These are phyloP conservation scores for Russula sp. DNA, from an alignment of 768 basidiomycete species.

Conservation along the genomic window DNA sequence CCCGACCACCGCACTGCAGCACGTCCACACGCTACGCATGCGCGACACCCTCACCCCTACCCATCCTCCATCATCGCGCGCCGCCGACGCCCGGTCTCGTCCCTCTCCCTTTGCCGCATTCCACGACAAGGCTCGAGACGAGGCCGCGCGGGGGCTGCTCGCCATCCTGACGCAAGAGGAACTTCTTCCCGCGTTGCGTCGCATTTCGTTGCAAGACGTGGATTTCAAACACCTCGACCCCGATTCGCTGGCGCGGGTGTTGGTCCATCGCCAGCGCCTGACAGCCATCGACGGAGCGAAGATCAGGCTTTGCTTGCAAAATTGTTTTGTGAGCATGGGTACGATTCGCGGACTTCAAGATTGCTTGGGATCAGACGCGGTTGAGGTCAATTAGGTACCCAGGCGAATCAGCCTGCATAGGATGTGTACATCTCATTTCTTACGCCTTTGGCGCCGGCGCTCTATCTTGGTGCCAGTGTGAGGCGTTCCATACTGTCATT, in stretches of 20 bases:
- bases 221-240: not conserved
- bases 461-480: not conserved
- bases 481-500: not conserved
- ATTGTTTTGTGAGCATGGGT: not conserved
- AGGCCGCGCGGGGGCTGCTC: conserved; percentile 14
- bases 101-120: not conserved
- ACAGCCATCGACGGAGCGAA: not conserved
- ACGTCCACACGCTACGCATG: conserved; percentile 1
- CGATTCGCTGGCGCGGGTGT: not conserved
- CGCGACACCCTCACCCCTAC: not conserved
- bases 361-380: not conserved
- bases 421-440: not conserved
- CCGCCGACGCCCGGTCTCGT: conserved; percentile 12
- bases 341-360: not conserved
- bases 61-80: not conserved
- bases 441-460: not conserved
- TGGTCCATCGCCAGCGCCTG: not conserved
- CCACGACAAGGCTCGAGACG: conserved; percentile 6
- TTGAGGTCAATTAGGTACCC: not conserved
- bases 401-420: not conserved
- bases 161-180: not conserved
- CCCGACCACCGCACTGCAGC: not conserved
- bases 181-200: not conserved
- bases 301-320: not conserved
- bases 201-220: not conserved